Base-by-base conservation (phyloP, 495 filamentous ascomycete species). In the Penicillium samsonianum region DNA sequence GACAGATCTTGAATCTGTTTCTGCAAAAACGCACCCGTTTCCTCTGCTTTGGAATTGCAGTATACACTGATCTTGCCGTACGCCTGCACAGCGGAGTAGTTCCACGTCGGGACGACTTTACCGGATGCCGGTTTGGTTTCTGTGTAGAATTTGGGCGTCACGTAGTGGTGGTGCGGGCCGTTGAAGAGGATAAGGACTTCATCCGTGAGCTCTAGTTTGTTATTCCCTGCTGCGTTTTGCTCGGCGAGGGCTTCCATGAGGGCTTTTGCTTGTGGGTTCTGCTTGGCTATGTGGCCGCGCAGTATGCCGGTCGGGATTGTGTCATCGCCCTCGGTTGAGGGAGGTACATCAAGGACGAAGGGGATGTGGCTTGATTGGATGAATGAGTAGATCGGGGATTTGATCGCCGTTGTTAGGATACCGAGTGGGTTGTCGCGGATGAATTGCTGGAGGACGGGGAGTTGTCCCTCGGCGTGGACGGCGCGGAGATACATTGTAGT, bases 71-170 rank as follows among this genome's bases (percentile, higher is more conserved):
- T 70, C 7, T 63, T 73, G 28, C 81, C 80, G 55, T 83, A 83
- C 2, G 67, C 76, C 49, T 83, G 79, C 2, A 73, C 80, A 2
- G 81, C 80, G 4, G 78, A 63, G 58, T 83, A 84, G 62, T 83
- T 79, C 82, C 82, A 84, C 0, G 82, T 85, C 16, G 80, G 80
- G 9, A 84, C 80, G 4, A 83, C 81, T 55, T 85, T 85, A 17
- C 73, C 81, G 0, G 77, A 79, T 3, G 31, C 60, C 0, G 80
- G 82, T 55, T 84, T 85, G 4, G 82, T 85, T 53, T 80, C 75
- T 17, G 65, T 71, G 67, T 83, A 84, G 68, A 81, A 82, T 49
- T 82, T 80, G 2, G 82, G 81, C 11, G 80, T 84, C 43, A 84
- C 74, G 59, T 84, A 84, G 65, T 79, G 75, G 33, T 82, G 71